Evolutionary conservation across 805 yeast species (phyloP), one percentile per base, ranked within the genome.

Genomic region (Yamadazyma phyllophila): DNA sequence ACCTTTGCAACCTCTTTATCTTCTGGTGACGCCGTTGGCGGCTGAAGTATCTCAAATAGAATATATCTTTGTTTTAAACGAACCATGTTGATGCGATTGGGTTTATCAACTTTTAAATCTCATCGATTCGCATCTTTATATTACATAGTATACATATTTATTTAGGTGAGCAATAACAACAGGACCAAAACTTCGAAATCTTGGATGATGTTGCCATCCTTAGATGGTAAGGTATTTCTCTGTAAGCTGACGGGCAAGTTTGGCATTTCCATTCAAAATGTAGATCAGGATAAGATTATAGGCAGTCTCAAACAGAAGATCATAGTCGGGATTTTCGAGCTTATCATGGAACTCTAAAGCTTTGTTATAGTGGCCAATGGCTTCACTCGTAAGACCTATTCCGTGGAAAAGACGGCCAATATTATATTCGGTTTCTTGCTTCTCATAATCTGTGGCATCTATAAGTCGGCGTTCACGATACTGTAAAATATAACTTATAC

Each of bases 51-150:
- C 53, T 90, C 96, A 61, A 92, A 91, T 3, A 90, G 71, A 10
- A 91, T 73, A 57, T 92, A 91, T 54, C 98, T 70, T 13, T 90
- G 82, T 62, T 91, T 91, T 26, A 91, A 72, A 57, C 98, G 78
- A 12, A 91, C 98, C 98, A 91, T 91, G 11, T 2, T 44, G 24
- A 5, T 13, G 36, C 36, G 36, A 32, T 32, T 15, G 4, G 4
- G 17, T 17, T 15, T 26, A 29, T 20, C n/a, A 24, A 34, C 29
- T 29, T 29, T 29, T 7, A 11, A 29, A 20, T 20, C 32, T 29
- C 32, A 29, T 29, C 32, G 32, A 12, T 29, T 29, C 32, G 32
- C 32, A 29, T 29, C 31, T 12, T 37, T 37, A 26, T 20, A 26
- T 26, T 37, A 37, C 40, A 37, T 41, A 26, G 12, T 39, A 34